phyloP scores from a whole-genome alignment of 805 yeast species.

The Vanderwaltozyma yarrowii region DNA sequence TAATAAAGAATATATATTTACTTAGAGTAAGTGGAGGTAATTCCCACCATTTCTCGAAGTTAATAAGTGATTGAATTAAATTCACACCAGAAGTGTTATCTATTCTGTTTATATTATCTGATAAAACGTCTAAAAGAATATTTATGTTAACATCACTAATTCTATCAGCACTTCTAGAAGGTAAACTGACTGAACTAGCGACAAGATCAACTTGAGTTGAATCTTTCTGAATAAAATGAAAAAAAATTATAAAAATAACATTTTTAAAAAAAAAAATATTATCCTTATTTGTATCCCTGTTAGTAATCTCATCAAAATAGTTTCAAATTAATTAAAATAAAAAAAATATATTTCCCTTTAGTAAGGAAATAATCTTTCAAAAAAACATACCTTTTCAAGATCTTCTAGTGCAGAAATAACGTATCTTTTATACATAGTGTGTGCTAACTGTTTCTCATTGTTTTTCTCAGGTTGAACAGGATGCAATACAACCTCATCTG shows the following conservation, averaged over 20 bases:
- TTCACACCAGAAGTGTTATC: conserved; percentile 41
- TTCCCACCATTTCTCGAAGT: conserved; percentile 50
- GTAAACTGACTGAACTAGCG: conserved; percentile 48
- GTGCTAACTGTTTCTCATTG: conserved; percentile 18
- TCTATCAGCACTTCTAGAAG: conserved; percentile 42
- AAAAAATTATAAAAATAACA: neutral
- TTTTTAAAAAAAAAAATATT: neutral
- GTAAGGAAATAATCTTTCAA: conserved; percentile 3
- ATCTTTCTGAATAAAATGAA: conserved; percentile 31
- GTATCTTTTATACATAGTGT: conserved; percentile 33
- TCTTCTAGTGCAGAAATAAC: conserved; percentile 62
- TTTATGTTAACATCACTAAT: conserved; percentile 43
- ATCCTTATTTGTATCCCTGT: neutral
- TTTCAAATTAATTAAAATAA: too few relatives aligned
- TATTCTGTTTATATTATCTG: conserved; percentile 56
- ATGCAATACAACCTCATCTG: conserved; percentile 17
- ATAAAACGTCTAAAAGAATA: conserved; percentile 46
- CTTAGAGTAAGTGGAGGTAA: conserved; percentile 35
- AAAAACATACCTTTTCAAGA: conserved; percentile 43
- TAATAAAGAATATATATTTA: conserved; percentile 59
- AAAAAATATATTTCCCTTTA: conserved; percentile 5
- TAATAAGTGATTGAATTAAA: conserved; percentile 53
- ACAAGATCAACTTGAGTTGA: conserved; percentile 46
- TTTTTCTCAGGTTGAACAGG: conserved; percentile 1
- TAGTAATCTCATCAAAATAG: too few relatives aligned